Conservation (phyloP, 2,329 filamentous ascomycete genomes). For the Elsinoe batatas region DNA sequence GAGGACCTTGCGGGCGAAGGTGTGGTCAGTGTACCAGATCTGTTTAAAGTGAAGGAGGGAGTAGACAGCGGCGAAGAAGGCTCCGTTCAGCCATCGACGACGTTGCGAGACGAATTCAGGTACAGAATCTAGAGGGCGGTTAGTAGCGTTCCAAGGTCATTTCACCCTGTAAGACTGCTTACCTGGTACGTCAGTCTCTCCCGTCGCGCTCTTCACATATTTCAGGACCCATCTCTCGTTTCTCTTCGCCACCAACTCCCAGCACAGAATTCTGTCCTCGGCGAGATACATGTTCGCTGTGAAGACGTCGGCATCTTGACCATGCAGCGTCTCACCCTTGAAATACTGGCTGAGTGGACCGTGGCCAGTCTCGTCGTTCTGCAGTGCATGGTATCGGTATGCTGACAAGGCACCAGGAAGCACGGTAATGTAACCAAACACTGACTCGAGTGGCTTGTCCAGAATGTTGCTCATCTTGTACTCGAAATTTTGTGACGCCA, state of each 20-base stretch:
- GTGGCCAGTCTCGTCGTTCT: conserved; percentile 93
- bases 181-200: conserved; percentile 97
- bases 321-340: conserved; percentile 95
- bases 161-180: conserved; percentile 32
- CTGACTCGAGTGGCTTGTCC: conserved; percentile 92
- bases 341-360: conserved; percentile 96
- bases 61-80: conserved; percentile 97
- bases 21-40: conserved; percentile 89
- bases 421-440: conserved; percentile 97
- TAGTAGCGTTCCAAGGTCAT: background rate
- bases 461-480: conserved; percentile 99
- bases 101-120: conserved; percentile 97
- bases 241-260: conserved; percentile 91
- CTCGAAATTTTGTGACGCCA: conserved; percentile 97
- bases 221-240: conserved; percentile 95
- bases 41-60: conserved; percentile 91
- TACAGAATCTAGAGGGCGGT: conserved; percentile 56
- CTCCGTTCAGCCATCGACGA: conserved; percentile 93
- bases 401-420: conserved; percentile 89
- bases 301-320: conserved; percentile 92
- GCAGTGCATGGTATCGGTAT: conserved; percentile 88
- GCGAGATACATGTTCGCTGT: conserved; percentile 94
- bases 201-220: conserved; percentile 92
- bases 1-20: conserved; percentile 74
- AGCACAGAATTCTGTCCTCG: conserved; percentile 82